phyloP scores from a whole-genome alignment of 1,284 basidiomycete genomes.

The Microstroma glucosiphilum region DNA sequence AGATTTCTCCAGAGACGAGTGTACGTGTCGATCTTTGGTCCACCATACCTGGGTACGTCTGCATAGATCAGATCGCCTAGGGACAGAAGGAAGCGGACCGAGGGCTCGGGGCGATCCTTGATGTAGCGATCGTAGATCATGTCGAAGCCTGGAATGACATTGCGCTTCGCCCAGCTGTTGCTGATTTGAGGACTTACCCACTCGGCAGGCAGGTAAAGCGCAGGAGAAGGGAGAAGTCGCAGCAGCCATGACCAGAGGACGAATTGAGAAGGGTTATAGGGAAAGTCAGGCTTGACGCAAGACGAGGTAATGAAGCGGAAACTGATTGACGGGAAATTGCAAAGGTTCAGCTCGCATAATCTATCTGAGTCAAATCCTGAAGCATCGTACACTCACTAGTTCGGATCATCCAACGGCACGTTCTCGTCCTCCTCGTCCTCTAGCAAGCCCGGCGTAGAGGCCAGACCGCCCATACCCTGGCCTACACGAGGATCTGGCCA shows the following conservation, averaged over 20 bases:
- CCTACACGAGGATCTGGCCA: constrained; percentile 53
- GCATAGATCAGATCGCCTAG: constrained; percentile 65
- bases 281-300: constrained; percentile 50
- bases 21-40: constrained; percentile 29
- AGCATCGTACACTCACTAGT: constrained; percentile 20
- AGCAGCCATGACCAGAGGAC: constrained; percentile 23
- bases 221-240: background rate
- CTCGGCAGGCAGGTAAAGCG: background rate
- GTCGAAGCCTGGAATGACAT: constrained; percentile 64
- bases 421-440: constrained; percentile 9
- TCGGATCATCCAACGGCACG: constrained; percentile 44
- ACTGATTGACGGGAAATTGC: constrained; percentile 23
- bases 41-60: constrained; percentile 59
- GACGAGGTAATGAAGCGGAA: constrained; percentile 45
- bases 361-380: background rate
- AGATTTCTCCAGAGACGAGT: constrained; percentile 48
- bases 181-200: background rate
- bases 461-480: constrained; percentile 14
- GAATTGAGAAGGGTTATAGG: constrained; percentile 47
- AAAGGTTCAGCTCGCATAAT: constrained; percentile 31
- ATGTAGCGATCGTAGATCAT: constrained; percentile 55
- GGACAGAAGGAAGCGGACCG: constrained; percentile 51
- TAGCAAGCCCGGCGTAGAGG: constrained; percentile 28
- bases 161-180: constrained; percentile 41
- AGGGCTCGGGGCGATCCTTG: constrained; percentile 29